phyloP scores from a whole-genome alignment of 2,329 filamentous ascomycete species.

The Apiospora koreana region DNA sequence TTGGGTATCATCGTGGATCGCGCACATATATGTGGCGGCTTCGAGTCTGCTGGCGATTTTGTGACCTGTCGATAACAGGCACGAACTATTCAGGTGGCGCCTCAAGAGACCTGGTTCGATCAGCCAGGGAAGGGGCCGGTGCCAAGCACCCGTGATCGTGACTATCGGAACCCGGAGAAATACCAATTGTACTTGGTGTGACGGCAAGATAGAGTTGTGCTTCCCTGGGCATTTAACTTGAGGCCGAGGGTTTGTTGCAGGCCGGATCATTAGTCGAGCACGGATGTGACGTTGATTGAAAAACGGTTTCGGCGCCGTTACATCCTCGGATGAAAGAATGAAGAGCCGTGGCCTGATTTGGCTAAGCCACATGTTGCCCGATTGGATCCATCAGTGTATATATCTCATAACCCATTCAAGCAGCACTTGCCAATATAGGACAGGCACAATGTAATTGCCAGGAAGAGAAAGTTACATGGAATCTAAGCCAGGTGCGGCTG shows the following conservation, averaged over 20 bases:
- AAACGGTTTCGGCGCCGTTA: slow-evolving; percentile 16
- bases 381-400: not conserved
- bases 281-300: slow-evolving; percentile 6
- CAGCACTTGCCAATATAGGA: not conserved
- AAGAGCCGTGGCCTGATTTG: slow-evolving; percentile 4
- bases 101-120: not conserved
- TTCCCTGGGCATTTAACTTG: slow-evolving; percentile 1
- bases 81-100: not conserved
- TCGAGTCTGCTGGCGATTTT: not conserved
- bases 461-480: not conserved
- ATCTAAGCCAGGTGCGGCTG: not conserved
- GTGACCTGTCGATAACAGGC: not conserved
- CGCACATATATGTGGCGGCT: not conserved
- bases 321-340: slow-evolving; percentile 14
- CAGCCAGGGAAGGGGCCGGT: not conserved
- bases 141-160: not conserved
- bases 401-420: not conserved
- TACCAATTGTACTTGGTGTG: not conserved
- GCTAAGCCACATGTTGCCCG: not conserved
- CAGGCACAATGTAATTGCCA: not conserved
- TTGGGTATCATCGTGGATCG: not conserved
- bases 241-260: slow-evolving; percentile 11
- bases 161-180: not conserved
- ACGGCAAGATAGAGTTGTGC: not conserved
- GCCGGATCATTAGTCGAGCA: slow-evolving; percentile 9